Percentiles rank a stretch among this genome's conserved stretches.
Evolutionary conservation across 2,329 filamentous ascomycete genomes (phyloP).

Genomic region (Hymenoscyphus infarciens): DNA sequence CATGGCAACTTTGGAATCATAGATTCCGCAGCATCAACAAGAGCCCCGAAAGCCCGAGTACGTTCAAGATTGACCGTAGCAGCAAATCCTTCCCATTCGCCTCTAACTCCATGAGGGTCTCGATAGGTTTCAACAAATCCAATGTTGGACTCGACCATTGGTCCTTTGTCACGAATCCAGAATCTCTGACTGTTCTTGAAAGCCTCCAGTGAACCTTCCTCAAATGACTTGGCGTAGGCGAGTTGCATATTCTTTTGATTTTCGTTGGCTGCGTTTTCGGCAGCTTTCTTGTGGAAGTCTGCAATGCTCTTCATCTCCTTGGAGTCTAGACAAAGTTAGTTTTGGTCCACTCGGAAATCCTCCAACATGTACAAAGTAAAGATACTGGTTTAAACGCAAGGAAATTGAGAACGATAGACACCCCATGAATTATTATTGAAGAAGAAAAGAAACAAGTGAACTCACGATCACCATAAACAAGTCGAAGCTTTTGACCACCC

Average conservation of each 20-base stretch:
- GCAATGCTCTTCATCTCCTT: conserved; percentile 68
- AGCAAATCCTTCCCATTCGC: conserved; percentile 80
- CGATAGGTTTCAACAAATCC: conserved; percentile 85
- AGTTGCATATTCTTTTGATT: conserved; percentile 70
- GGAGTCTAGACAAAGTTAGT: conserved; percentile 39
- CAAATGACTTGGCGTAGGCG: conserved; percentile 73
- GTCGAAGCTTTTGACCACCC: conserved; percentile 58
- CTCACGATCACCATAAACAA: conserved; percentile 66
- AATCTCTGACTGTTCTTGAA: conserved; percentile 78
- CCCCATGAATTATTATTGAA: background rate
- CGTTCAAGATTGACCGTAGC: conserved; percentile 86
- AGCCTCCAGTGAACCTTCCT: conserved; percentile 67
- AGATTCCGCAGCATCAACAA: conserved; percentile 75
- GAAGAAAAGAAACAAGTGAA: background rate
- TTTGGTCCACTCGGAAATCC: too few species aligned
- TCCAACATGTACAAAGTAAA: too few species aligned
- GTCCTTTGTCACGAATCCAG: conserved; percentile 82
- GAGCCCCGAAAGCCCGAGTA: conserved; percentile 79
- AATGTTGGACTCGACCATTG: conserved; percentile 73
- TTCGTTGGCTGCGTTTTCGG: conserved; percentile 67
- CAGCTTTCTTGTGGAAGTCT: conserved; percentile 64
- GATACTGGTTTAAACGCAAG: too few species aligned
- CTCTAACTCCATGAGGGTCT: conserved; percentile 75
- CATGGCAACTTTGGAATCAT: conserved; percentile 91
- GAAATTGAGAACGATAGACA: background rate